Conservation (phyloP, 2,329 filamentous ascomycete genomes). For the Phyllosticta citrichinensis region DNA sequence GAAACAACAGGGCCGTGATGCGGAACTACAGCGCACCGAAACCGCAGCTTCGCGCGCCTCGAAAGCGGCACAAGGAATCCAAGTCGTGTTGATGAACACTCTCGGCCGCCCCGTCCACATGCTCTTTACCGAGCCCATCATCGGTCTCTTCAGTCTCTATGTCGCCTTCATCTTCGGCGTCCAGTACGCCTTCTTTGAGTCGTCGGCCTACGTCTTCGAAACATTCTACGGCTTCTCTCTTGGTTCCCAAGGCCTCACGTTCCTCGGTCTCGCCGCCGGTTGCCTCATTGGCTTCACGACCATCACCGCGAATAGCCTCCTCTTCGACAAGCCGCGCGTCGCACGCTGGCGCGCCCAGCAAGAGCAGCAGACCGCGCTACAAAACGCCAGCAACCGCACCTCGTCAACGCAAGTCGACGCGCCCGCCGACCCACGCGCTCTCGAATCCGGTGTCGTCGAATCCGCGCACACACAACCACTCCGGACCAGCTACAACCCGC, state of each 20-base stretch:
- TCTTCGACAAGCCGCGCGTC: constrained; percentile 17
- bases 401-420: constrained; percentile 7
- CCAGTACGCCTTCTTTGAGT: constrained; percentile 20
- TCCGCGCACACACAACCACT: constrained; percentile 11
- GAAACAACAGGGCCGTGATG: constrained; percentile 20
- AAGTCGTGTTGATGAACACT: constrained; percentile 27
- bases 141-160: constrained; percentile 32
- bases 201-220: constrained; percentile 15
- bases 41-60: constrained; percentile 11
- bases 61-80: constrained; percentile 15
- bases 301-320: constrained; percentile 18
- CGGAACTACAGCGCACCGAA: constrained; percentile 11
- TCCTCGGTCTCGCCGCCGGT: constrained; percentile 17
- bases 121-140: constrained; percentile 33
- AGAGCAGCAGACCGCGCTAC: neutral
- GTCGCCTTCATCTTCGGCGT: constrained; percentile 32
- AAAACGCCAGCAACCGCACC: neutral
- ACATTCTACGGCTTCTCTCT: constrained; percentile 21
- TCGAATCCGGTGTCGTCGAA: constrained; percentile 9
- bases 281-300: constrained; percentile 12
- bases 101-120: constrained; percentile 23
- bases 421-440: neutral
- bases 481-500: neutral
- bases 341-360: neutral
- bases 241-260: constrained; percentile 14